Conservation (phyloP, 768 basidiomycete genomes). For the Termitomyces sp. region DNA sequence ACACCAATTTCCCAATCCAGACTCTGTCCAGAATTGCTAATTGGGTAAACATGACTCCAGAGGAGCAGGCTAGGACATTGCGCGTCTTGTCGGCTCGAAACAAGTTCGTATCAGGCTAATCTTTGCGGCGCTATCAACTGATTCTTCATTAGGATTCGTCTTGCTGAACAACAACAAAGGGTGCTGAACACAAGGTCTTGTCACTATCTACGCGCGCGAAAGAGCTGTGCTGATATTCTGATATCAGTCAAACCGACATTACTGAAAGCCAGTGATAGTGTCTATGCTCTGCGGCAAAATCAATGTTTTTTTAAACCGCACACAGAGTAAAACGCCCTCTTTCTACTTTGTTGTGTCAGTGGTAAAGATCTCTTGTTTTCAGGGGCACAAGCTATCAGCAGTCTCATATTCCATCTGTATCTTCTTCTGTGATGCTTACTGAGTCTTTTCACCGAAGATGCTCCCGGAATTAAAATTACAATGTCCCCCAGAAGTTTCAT, state of each 20-base stretch:
- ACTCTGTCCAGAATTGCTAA: constrained; percentile 63
- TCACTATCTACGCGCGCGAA: background rate
- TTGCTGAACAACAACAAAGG: background rate
- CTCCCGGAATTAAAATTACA: background rate
- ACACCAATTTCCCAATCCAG: constrained; percentile 22
- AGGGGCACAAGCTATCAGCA: constrained; percentile 5
- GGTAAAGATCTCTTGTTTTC: background rate
- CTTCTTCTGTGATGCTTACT: background rate
- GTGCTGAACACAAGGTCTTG: background rate
- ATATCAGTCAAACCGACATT: background rate
- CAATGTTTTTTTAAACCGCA: background rate
- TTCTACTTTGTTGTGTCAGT: background rate
- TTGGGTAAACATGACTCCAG: constrained; percentile 52
- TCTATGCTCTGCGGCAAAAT: constrained; percentile 18
- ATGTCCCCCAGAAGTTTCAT: background rate
- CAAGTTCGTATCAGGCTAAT: constrained; percentile 23
- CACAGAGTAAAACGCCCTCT: background rate
- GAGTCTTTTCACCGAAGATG: background rate
- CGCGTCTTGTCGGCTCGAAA: constrained; percentile 50
- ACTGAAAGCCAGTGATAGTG: constrained; percentile 9
- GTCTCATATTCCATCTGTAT: constrained; percentile 18
- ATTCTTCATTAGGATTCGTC: background rate
- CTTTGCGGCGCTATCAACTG: background rate
- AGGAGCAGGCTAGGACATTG: constrained; percentile 52
- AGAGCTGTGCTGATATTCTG: background rate